phyloP scores from a whole-genome alignment of 345 rosid species.

The Rubroshorea leprosula region DNA sequence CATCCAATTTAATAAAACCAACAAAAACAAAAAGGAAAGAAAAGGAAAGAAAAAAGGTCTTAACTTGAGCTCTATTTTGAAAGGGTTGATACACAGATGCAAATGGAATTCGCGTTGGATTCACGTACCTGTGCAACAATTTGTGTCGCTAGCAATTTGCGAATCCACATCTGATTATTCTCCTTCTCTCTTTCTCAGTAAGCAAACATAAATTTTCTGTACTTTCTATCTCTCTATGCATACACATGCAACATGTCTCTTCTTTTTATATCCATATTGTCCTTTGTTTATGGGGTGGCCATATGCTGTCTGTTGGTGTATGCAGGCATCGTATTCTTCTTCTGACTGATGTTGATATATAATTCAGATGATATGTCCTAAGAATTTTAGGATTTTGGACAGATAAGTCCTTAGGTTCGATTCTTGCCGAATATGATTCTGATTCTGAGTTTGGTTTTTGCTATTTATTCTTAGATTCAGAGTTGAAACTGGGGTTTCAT shows the following conservation, averaged over 20 bases:
- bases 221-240: not conserved
- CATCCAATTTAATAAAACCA: too few species aligned
- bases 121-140: too few species aligned
- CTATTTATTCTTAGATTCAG: conserved; percentile 26
- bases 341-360: not conserved
- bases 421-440: conserved; percentile 41
- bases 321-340: conserved; percentile 19
- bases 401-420: not conserved
- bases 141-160: conserved; percentile 17
- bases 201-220: not conserved
- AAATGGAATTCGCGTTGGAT: conserved; percentile 43
- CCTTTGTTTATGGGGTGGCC: not conserved
- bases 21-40: too few species aligned
- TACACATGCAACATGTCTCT: too few species aligned
- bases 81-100: not conserved
- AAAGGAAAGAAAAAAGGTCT: too few species aligned
- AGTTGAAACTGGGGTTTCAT: conserved; percentile 12
- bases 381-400: not conserved
- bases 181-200: not conserved
- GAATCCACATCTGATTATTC: conserved; percentile 26
- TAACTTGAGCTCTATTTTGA: not conserved
- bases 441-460: conserved; percentile 14
- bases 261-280: too few species aligned
- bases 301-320: conserved; percentile 12
- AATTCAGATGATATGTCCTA: not conserved